A percentile compares a stretch with the other conserved stretches of the same genome.
phyloP scores from a whole-genome alignment of 441 rosid genomes.

The Gossypium schwendimanii region DNA sequence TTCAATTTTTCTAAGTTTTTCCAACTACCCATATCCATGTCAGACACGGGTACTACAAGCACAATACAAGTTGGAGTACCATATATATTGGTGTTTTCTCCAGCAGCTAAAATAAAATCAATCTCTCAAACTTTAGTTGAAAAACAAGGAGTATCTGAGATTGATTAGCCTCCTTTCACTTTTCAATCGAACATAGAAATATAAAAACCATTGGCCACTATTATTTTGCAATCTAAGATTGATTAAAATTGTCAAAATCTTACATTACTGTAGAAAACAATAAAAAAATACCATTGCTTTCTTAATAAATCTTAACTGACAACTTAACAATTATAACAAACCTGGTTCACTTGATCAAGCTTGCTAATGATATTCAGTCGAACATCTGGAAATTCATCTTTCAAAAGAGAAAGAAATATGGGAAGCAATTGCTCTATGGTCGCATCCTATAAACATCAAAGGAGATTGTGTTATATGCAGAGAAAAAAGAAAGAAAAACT shows the following conservation, averaged over 20 bases:
- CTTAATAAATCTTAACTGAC: not conserved
- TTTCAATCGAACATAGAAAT: not conserved
- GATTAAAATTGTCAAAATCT: not conserved
- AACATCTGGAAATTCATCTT: constrained; percentile 83
- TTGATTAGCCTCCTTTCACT: not conserved
- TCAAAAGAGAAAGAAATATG: constrained; percentile 69
- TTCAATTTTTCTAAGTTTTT: too few relatives aligned
- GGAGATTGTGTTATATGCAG: not conserved
- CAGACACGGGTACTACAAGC: too few relatives aligned
- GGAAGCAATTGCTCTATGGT: constrained; percentile 78
- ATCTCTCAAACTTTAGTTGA: not conserved
- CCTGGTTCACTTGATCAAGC: constrained; percentile 91
- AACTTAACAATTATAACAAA: constrained; percentile 11
- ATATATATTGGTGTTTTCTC: not conserved
- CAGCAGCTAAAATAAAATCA: constrained; percentile 2
- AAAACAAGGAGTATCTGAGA: not conserved
- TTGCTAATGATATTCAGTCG: constrained; percentile 77
- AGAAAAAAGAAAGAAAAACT: not conserved
- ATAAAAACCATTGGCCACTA: not conserved
- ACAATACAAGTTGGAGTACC: not conserved
- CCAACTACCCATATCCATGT: too few relatives aligned
- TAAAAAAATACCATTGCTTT: not conserved
- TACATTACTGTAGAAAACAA: not conserved
- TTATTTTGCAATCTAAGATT: not conserved
- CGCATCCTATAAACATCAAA: constrained; percentile 47